phyloP scores from a whole-genome alignment of 1,284 basidiomycete genomes.

The Fomitiporia mediterranea region DNA sequence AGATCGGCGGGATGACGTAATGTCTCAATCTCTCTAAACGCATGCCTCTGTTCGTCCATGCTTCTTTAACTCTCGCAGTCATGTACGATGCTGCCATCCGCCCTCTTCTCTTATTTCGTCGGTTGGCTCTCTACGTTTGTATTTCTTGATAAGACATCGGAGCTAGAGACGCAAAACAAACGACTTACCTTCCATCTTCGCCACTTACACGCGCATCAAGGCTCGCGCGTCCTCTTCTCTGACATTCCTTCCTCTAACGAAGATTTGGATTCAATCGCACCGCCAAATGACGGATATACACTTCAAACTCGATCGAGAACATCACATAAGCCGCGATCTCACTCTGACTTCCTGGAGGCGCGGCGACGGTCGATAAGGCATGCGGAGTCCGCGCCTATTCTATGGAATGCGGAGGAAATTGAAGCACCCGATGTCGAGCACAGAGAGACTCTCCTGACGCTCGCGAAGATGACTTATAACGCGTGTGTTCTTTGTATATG shows the following conservation, averaged over 20 bases:
- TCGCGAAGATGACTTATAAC: conserved; percentile 95
- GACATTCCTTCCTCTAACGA: conserved; percentile 37
- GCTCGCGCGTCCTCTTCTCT: conserved; percentile 54
- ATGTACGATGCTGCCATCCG: conserved; percentile 14
- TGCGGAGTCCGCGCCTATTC: conserved; percentile 41
- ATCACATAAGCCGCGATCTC: conserved; percentile 48
- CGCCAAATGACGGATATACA: conserved; percentile 30
- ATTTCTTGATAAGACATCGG: background rate
- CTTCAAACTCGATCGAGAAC: conserved; percentile 37
- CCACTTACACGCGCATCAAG: conserved; percentile 51
- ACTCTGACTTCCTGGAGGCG: conserved; percentile 45
- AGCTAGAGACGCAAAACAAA: background rate
- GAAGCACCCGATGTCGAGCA: conserved; percentile 69
- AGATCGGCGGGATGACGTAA: conserved; percentile 6
- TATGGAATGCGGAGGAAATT: conserved; percentile 62
- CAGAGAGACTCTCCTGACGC: conserved; percentile 70
- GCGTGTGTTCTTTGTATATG: conserved; percentile 52
- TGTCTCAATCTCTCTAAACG: background rate
- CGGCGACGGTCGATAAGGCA: conserved; percentile 46
- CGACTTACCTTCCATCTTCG: conserved; percentile 49
- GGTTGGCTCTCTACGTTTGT: conserved; percentile 4
- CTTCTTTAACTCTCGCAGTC: background rate
- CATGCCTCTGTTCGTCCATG: background rate
- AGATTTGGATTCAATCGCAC: conserved; percentile 20
- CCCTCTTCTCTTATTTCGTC: conserved; percentile 8